phyloP scores from a whole-genome alignment of 1,139 yeast species.

The Yamadazyma friedrichii region DNA sequence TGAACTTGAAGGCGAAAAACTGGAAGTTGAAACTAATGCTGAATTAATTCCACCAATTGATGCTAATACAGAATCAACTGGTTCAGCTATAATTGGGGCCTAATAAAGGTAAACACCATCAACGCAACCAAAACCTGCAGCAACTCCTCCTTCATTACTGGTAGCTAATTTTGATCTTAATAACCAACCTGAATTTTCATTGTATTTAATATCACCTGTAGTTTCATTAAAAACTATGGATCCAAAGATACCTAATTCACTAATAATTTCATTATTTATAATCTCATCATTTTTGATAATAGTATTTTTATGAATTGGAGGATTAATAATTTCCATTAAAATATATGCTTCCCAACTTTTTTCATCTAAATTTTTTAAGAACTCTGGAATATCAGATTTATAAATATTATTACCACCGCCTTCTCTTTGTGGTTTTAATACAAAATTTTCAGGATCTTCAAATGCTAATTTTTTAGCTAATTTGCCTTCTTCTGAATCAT shows the following conservation, averaged over 20 bases:
- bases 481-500: slow-evolving; percentile 61
- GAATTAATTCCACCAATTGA: neutral
- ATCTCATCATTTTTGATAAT: slow-evolving; percentile 68
- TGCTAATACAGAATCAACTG: neutral
- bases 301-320: slow-evolving; percentile 65
- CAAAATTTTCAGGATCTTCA: slow-evolving; percentile 66
- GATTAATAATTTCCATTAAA: slow-evolving; percentile 87
- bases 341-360: slow-evolving; percentile 87
- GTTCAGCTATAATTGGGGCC: neutral
- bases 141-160: slow-evolving; percentile 96
- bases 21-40: neutral
- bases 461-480: slow-evolving; percentile 68
- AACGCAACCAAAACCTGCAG: slow-evolving; percentile 97
- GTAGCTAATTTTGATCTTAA: slow-evolving; percentile 83
- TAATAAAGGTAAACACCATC: slow-evolving; percentile 59
- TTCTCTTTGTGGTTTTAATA: slow-evolving; percentile 94
- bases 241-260: slow-evolving; percentile 92
- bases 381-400: slow-evolving; percentile 76
- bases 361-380: slow-evolving; percentile 60
- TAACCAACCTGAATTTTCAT: slow-evolving; percentile 78
- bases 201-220: slow-evolving; percentile 53
- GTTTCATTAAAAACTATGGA: slow-evolving; percentile 70
- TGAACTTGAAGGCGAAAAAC: neutral
- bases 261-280: slow-evolving; percentile 66
- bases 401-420: slow-evolving; percentile 94